Percentiles rank a stretch among this genome's conserved stretches.
Evolutionary conservation across 495 filamentous ascomycete genomes (phyloP).

Genomic region (Friedmanniomyces simplex): DNA sequence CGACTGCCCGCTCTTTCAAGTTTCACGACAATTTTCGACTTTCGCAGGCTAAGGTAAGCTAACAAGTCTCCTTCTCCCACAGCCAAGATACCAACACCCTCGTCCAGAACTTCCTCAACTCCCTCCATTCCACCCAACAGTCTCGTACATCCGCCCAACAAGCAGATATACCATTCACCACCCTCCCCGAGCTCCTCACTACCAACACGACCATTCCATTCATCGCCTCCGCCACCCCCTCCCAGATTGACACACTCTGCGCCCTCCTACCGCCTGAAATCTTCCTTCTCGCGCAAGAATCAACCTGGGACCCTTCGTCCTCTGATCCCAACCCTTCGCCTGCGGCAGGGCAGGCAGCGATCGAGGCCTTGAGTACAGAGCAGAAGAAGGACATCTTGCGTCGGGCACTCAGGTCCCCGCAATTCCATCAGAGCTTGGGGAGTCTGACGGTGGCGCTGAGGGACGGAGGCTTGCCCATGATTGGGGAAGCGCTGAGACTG

Average conservation of each 20-base stretch:
- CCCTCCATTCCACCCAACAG: slow-evolving; percentile 52
- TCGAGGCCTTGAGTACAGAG: slow-evolving; percentile 57
- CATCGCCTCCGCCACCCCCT: slow-evolving; percentile 52
- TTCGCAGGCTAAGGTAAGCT: slow-evolving; percentile 18
- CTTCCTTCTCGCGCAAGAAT: slow-evolving; percentile 61
- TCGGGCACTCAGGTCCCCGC: slow-evolving; percentile 78
- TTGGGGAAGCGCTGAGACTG: slow-evolving; percentile 75
- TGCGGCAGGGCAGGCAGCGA: slow-evolving; percentile 56
- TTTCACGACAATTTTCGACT: too few relatives aligned
- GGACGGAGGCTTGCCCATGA: slow-evolving; percentile 83
- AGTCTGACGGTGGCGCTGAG: slow-evolving; percentile 78
- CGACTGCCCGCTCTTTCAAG: too few relatives aligned
- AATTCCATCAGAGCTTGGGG: slow-evolving; percentile 76
- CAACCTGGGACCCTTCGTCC: slow-evolving; percentile 35
- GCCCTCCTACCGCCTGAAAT: slow-evolving; percentile 63
- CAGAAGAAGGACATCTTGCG: slow-evolving; percentile 76
- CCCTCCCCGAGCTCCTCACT: slow-evolving; percentile 76
- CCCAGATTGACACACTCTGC: slow-evolving; percentile 63
- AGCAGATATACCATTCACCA: slow-evolving; percentile 60
- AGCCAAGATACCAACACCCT: slow-evolving; percentile 46
- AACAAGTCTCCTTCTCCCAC: slow-evolving; percentile 3
- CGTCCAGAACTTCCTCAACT: slow-evolving; percentile 80
- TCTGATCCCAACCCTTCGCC: slow-evolving; percentile 51
- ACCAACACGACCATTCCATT: slow-evolving; percentile 64
- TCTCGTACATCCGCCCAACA: slow-evolving; percentile 22